phyloP scores from a whole-genome alignment of 192 early-diverging fungal species.

The Coemansia sp. region DNA sequence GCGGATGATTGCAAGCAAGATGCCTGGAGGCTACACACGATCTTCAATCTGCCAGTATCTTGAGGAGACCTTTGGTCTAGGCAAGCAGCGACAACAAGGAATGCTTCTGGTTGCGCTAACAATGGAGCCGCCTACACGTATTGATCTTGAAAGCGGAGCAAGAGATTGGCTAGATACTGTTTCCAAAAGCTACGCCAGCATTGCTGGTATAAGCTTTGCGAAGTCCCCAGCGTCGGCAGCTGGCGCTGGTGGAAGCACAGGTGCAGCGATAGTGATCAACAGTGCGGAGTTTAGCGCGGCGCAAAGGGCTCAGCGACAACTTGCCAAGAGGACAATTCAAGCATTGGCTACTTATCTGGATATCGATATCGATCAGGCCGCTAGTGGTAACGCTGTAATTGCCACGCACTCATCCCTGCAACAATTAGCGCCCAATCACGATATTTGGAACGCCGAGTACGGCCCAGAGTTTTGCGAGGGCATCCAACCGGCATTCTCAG shows the following conservation, averaged over 20 bases:
- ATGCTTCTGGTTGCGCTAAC: constrained; percentile 75
- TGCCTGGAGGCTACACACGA: constrained; percentile 89
- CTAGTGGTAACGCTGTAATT: constrained; percentile 26
- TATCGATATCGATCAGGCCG: constrained; percentile 59
- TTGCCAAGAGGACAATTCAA: constrained; percentile 77
- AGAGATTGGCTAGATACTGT: constrained; percentile 77
- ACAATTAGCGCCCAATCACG: constrained; percentile 52
- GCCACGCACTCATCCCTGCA: not conserved
- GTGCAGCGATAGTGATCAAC: constrained; percentile 71
- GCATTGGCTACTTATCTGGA: constrained; percentile 79
- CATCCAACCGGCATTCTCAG: constrained; percentile 76
- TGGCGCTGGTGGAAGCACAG: constrained; percentile 44
- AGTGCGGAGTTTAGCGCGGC: constrained; percentile 81
- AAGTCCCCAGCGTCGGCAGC: constrained; percentile 41
- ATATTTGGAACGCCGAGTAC: constrained; percentile 78
- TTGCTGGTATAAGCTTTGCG: constrained; percentile 57
- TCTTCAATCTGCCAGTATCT: constrained; percentile 76
- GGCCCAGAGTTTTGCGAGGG: constrained; percentile 82
- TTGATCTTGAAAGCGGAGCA: constrained; percentile 71
- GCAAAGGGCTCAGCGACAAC: constrained; percentile 65
- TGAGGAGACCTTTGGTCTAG: constrained; percentile 68
- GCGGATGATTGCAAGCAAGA: constrained; percentile 82
- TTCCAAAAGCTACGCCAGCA: constrained; percentile 67
- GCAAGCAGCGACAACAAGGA: constrained; percentile 69
- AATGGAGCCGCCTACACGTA: constrained; percentile 79